These are phyloP conservation scores for Ogataea hybrid DNA, from an alignment of 1,139 yeast genomes.

Conservation along the genomic window DNA sequence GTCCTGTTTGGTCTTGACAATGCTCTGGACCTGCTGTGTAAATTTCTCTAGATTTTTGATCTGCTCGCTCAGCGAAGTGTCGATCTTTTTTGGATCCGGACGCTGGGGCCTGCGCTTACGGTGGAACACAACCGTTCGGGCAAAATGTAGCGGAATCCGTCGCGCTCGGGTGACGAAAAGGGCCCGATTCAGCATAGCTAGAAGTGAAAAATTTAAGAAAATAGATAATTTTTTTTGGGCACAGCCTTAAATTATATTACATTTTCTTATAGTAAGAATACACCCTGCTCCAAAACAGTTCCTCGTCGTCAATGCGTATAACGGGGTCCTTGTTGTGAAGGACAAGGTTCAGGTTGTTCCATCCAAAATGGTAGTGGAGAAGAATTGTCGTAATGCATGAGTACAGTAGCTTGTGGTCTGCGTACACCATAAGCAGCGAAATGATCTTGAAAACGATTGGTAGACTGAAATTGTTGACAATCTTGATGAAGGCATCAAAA, in stretches of 20 bases:
- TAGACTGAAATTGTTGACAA: constrained; percentile 23
- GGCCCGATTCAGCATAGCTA: constrained; percentile 5
- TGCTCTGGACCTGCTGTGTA: constrained; percentile 33
- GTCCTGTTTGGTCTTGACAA: constrained; percentile 28
- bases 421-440: constrained; percentile 27
- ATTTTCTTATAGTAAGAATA: constrained; percentile 34
- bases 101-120: neutral
- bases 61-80: constrained; percentile 32
- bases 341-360: constrained; percentile 37
- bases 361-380: constrained; percentile 49
- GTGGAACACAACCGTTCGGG: constrained; percentile 3
- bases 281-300: constrained; percentile 35
- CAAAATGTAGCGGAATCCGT: neutral
- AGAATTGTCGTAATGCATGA: constrained; percentile 39
- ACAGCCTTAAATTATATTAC: constrained; percentile 13
- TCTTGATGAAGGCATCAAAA: constrained; percentile 24
- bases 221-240: constrained; percentile 4
- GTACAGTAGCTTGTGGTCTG: constrained; percentile 38
- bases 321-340: constrained; percentile 15
- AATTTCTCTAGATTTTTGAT: constrained; percentile 41
- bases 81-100: neutral
- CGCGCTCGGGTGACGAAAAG: constrained; percentile 1
- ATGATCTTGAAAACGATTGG: constrained; percentile 23
- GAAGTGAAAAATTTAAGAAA: constrained; percentile 2
- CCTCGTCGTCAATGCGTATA: constrained; percentile 29